Conservation (phyloP, 371 early-diverging fungal species). For the Nematocida minor region DNA sequence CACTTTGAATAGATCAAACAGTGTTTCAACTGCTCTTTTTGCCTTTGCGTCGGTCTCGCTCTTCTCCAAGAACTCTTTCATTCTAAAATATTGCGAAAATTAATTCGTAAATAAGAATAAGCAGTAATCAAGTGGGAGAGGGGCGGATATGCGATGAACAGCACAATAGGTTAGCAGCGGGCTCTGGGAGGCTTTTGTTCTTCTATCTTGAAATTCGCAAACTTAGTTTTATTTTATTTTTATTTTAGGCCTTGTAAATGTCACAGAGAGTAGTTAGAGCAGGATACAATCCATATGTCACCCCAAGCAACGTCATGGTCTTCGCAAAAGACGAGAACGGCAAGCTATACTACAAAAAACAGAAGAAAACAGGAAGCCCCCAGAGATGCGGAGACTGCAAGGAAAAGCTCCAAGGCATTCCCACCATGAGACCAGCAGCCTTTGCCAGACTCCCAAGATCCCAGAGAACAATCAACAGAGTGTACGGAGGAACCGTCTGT, state of each 20-base stretch:
- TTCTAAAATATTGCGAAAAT: no score
- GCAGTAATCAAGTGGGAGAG: no score
- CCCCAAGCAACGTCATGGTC: conserved; percentile 56
- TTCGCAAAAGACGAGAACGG: conserved; percentile 46
- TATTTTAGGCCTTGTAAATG: conserved; percentile 52
- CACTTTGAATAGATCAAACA: background rate
- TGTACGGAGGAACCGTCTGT: conserved; percentile 60
- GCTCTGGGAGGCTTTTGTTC: background rate
- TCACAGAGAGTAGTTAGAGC: conserved; percentile 51
- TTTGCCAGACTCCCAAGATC: conserved; percentile 60
- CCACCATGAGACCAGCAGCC: conserved; percentile 61
- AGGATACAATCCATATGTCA: conserved; percentile 61
- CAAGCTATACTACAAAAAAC: conserved; percentile 44
- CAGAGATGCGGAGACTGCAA: conserved; percentile 65
- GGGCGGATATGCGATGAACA: no score
- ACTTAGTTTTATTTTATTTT: conserved; percentile 32
- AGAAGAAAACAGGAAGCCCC: conserved; percentile 58
- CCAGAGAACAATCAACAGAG: conserved; percentile 61
- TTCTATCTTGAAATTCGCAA: background rate
- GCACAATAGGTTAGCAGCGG: no score
- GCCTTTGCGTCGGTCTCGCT: background rate
- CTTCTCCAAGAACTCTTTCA: background rate
- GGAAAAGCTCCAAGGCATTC: conserved; percentile 52
- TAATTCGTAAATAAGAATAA: no score
- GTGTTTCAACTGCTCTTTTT: background rate